These are phyloP conservation scores for Collybia sordida DNA, from an alignment of 768 basidiomycete species.

Conservation along the genomic window DNA sequence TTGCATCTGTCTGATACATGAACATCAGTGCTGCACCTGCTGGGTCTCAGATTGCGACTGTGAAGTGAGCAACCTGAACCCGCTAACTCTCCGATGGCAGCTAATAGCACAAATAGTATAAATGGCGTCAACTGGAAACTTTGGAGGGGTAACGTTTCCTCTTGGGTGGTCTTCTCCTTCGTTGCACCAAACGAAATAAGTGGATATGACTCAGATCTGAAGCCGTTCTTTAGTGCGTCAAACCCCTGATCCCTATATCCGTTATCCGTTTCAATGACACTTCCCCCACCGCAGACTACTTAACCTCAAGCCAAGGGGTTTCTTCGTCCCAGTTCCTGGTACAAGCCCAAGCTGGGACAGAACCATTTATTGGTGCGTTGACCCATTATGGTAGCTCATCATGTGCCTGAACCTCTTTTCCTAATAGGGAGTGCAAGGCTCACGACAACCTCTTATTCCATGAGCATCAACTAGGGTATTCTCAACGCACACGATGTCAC, in stretches of 20 bases:
- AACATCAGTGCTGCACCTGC: constrained; percentile 25
- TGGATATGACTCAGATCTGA: constrained; percentile 28
- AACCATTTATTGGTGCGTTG: constrained; percentile 28
- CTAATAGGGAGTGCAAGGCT: background rate
- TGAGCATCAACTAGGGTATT: too few relatives aligned
- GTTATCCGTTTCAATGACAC: background rate
- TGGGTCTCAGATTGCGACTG: constrained; percentile 28
- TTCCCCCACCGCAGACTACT: constrained; percentile 18
- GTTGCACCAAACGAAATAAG: constrained; percentile 30
- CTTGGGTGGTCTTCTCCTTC: constrained; percentile 33
- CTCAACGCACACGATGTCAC: too few relatives aligned
- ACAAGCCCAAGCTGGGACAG: constrained; percentile 32
- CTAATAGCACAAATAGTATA: constrained; percentile 7
- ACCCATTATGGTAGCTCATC: background rate
- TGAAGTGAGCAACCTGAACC: constrained; percentile 12
- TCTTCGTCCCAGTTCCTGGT: constrained; percentile 27
- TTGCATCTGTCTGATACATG: background rate
- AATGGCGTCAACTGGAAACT: constrained; percentile 27
- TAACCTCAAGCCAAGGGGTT: constrained; percentile 25
- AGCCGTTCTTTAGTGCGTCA: constrained; percentile 28
- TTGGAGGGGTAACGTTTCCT: constrained; percentile 28
- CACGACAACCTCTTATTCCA: background rate
- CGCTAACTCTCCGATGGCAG: background rate
- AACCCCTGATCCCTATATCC: background rate
- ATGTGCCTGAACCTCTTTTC: background rate